A percentile compares a stretch with the other conserved stretches of the same genome.
Conservation (phyloP, 495 filamentous ascomycete genomes). For the Penicillium goetzii region DNA sequence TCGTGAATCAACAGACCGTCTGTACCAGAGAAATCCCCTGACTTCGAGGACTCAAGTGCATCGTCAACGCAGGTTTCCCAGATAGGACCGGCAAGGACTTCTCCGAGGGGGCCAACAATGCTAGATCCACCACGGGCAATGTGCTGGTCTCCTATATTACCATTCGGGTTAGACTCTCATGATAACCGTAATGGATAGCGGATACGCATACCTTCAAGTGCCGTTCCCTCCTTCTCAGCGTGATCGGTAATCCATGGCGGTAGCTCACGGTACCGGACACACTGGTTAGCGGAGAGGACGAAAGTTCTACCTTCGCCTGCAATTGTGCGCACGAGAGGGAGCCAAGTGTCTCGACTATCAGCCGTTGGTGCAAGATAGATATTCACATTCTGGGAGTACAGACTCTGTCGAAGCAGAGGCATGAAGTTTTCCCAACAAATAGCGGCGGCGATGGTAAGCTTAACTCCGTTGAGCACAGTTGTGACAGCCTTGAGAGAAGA, state of each 20-base stretch:
- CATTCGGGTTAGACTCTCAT: background rate
- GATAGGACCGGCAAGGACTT: slow-evolving; percentile 76
- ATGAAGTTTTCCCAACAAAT: slow-evolving; percentile 99
- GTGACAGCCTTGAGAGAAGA: slow-evolving; percentile 80
- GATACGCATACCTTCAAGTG: slow-evolving; percentile 16
- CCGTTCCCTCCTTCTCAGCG: slow-evolving; percentile 22
- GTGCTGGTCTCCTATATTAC: slow-evolving; percentile 12
- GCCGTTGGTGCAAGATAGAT: slow-evolving; percentile 92
- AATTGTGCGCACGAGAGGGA: slow-evolving; percentile 79
- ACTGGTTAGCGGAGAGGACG: slow-evolving; percentile 86
- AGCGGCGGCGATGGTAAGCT: slow-evolving; percentile 77
- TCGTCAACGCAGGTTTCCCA: slow-evolving; percentile 74
- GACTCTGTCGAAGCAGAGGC: slow-evolving; percentile 77
- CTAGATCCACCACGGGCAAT: slow-evolving; percentile 73
- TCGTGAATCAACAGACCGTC: slow-evolving; percentile 51
- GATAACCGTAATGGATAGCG: background rate
- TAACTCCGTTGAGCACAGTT: slow-evolving; percentile 76
- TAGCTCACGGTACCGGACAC: slow-evolving; percentile 61
- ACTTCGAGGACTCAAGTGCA: slow-evolving; percentile 18
- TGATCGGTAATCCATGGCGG: slow-evolving; percentile 56
- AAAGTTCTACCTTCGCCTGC: slow-evolving; percentile 82
- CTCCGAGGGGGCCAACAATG: slow-evolving; percentile 78
- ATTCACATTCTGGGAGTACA: slow-evolving; percentile 92
- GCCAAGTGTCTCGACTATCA: slow-evolving; percentile 83
- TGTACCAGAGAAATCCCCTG: slow-evolving; percentile 5